Evolutionary conservation across 208 protist species (phyloP).

Genomic region (Herpetomonas muscarum): DNA sequence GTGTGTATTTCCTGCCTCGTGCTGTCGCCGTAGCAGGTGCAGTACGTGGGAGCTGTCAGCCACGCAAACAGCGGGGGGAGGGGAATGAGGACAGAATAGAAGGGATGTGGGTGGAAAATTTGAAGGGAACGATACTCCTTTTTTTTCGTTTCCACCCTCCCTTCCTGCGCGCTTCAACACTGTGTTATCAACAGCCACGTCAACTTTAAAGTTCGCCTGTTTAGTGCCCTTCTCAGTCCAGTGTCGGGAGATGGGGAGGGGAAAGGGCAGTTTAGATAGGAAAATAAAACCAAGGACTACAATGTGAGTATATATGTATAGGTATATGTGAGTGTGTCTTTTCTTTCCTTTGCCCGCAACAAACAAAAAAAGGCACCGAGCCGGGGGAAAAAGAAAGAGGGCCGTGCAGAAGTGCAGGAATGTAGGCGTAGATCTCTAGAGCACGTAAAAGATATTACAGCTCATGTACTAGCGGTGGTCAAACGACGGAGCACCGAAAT

Average conservation of each 20-base stretch:
- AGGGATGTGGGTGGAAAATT: background rate
- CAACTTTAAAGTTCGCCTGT: too few species aligned
- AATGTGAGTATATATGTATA: conserved; percentile 2
- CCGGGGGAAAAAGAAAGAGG: background rate
- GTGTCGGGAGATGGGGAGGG: too few species aligned
- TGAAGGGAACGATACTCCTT: background rate
- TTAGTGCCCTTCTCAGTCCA: too few species aligned
- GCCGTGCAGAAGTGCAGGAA: too few species aligned
- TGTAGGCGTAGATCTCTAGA: too few species aligned
- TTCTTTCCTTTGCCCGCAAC: background rate
- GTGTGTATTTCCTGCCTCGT: conserved; percentile 8
- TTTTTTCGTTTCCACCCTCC: too few species aligned
- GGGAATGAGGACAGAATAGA: background rate
- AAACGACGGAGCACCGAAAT: too few species aligned
- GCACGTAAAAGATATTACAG: conserved; percentile 3
- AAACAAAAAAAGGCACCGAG: background rate
- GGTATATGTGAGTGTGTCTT: too few species aligned
- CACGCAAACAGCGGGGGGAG: background rate
- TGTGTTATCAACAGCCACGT: too few species aligned
- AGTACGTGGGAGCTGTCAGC: background rate
- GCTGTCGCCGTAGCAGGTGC: background rate
- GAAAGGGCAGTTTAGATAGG: too few species aligned
- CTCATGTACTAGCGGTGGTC: conserved; percentile 5
- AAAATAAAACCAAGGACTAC: background rate
- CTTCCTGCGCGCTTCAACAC: background rate